Base-by-base conservation (phyloP, 148 eudicot genomes). In the Dysphania ambrosioides region DNA sequence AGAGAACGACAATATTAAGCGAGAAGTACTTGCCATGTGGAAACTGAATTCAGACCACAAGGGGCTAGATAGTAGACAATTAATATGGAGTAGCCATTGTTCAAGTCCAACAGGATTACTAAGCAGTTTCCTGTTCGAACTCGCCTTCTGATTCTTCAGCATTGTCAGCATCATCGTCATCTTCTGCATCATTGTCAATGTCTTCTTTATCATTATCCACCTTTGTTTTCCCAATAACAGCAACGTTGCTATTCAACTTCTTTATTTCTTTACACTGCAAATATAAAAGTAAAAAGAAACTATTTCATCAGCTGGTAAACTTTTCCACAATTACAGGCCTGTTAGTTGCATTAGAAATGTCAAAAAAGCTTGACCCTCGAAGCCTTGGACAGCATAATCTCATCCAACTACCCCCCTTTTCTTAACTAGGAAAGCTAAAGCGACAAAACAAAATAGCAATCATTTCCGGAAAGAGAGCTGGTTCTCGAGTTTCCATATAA, bases 91-190 rank as follows among this genome's bases (percentile, higher is more conserved):
- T 61, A 67, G 35, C 30, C 68, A 66, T 51, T 32, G n/a, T 57
- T 3, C 41, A 59, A n/a, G 58, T 31, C 51, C 40, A 11, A 64
- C 13, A 35, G 62, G 35, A 59, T 34, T 71, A 36, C 84, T 81
- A 92, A 66, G 87, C 89, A 75, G 97, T 87, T 85, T 95, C 93
- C 83, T 95, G 99, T 81, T 95, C 99, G 67, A 90, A 95, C 31
- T 95, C 97, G 35, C 97, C 99, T 78, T 95, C 99, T 30, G 99
- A 92, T 79, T 95, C 99, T 63, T 95, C 99, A 16, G 84, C 97
- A 51, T 95, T 86, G 70, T 95, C 97, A 30, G 85, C 92, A 77
- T 95, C 99, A 73, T 92, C 87, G 1, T 82, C 99, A 42, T 95
- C 98, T 69, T 95, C 99, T 7, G 83, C 97, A 23, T 90, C 99